Base-by-base conservation (phyloP, 495 filamentous ascomycete species). In the Acidomyces sp. region DNA sequence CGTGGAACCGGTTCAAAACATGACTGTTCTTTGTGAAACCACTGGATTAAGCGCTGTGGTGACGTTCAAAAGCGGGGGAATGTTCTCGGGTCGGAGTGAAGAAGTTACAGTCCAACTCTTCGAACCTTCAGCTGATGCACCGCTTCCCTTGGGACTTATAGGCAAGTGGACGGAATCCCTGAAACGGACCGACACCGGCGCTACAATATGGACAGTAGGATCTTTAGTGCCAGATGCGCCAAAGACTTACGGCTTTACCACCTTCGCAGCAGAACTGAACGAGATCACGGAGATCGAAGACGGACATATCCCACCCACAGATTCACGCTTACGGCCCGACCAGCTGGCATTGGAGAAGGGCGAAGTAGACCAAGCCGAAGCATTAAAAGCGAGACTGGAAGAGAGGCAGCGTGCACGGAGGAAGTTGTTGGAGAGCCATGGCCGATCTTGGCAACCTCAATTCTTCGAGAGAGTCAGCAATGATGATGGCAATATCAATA, bases 11-110 rank as follows among this genome's bases (percentile, higher is more conserved):
- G 83, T 93, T 7, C 85, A 85, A 13, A 80, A 72, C 37, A 82
- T 96, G 75, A 71, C 75, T 13, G 72, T 97, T 18, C 59, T 68
- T 33, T 82, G 86, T 57, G 92, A 97, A 47, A 74, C 71, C 6
- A 81, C 77, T 0, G 85, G 90, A 5, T 73, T 77, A 45, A 83
- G 81, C 56, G 78, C 84, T 5, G 68, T 77, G 17, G 73, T 82
- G 21, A 82, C 85, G 46, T 97, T 97, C 63, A 90, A 92, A 51
- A 67, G 78, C 18, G 86, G 86, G 50, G 87, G 90, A 48, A 93
- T 96, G 81, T 97, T 96, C 62, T 82, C 86, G 19, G 90, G 90
- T 21, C 77, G 90, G 43, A 82, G 79, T 50, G 90, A 97, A 55
- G 90, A 97, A 43, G 82, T 96, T 21, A 63, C 68, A 16, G 79